Conservation (phyloP, 768 basidiomycete genomes). For the Artomyces pyxidatus region DNA sequence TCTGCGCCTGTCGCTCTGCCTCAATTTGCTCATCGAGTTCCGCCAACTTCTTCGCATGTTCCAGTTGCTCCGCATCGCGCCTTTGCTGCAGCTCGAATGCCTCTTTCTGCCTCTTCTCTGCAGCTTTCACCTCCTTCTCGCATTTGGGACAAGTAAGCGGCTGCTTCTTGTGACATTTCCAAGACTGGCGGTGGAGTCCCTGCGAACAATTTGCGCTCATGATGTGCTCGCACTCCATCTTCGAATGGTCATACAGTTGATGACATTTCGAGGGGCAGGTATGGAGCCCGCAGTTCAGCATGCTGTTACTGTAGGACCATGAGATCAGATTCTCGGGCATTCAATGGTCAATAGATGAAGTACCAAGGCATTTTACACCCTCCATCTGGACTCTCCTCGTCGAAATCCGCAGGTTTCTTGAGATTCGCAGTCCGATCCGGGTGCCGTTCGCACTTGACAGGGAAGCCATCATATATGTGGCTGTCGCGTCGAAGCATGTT, state of each 20-base stretch:
- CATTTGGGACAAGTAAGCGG: conserved; percentile 38
- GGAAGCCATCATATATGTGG: conserved; percentile 53
- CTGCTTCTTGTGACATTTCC: conserved; percentile 34
- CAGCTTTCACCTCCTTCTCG: conserved; percentile 34
- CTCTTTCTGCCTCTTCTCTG: conserved; percentile 31
- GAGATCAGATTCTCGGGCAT: not conserved
- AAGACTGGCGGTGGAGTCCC: conserved; percentile 34
- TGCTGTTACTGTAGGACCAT: conserved; percentile 37
- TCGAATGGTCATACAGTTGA: conserved; percentile 43
- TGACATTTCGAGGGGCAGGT: conserved; percentile 56
- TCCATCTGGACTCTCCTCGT: conserved; percentile 46
- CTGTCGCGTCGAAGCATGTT: conserved; percentile 31
- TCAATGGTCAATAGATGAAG: conserved; percentile 7
- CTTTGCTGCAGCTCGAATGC: conserved; percentile 35
- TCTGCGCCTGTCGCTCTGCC: conserved; percentile 22
- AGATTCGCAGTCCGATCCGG: conserved; percentile 32
- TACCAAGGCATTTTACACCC: conserved; percentile 59
- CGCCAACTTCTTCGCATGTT: conserved; percentile 34
- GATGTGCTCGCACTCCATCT: conserved; percentile 38
- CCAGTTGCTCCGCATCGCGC: conserved; percentile 36
- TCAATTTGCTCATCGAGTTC: conserved; percentile 36
- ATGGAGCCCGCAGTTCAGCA: conserved; percentile 45
- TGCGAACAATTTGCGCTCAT: conserved; percentile 33
- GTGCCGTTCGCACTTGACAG: conserved; percentile 51
- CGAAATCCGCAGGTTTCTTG: conserved; percentile 38